Evolutionary conservation across 108 stramenopile species (phyloP).

Genomic region (Bacterosira constricta): DNA sequence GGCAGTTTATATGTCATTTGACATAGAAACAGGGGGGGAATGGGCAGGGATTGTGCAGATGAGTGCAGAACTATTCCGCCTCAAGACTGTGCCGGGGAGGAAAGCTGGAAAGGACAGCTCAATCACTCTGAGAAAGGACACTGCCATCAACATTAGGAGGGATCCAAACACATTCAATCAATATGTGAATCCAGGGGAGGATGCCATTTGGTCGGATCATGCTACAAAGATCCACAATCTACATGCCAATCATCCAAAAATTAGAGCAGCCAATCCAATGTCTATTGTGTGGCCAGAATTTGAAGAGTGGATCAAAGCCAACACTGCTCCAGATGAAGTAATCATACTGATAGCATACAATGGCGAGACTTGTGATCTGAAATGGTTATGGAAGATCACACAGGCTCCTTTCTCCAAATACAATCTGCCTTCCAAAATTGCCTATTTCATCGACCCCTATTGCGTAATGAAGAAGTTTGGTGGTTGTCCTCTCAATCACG

Average conservation of each 20-base stretch:
- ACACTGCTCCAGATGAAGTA: background rate
- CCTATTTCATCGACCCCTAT: background rate
- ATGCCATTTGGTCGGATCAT: background rate
- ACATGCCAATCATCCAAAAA: background rate
- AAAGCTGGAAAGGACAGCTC: no score
- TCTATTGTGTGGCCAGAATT: background rate
- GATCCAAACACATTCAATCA: no score
- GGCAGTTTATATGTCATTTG: no score
- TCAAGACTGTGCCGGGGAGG: no score
- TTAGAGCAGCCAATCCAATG: no score
- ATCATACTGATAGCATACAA: background rate
- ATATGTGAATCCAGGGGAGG: no score
- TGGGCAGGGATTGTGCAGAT: no score
- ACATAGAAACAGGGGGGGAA: no score
- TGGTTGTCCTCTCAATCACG: background rate
- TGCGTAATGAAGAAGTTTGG: background rate
- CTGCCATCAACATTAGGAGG: no score
- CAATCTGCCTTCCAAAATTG: background rate
- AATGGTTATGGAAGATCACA: constrained; percentile 1
- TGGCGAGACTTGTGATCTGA: constrained; percentile 3
- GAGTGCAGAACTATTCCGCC: no score
- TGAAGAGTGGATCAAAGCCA: background rate
- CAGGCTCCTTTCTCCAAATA: no score
- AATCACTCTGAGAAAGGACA: no score
- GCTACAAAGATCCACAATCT: background rate